A percentile compares a stretch with the other conserved stretches of the same genome.
phyloP scores from a whole-genome alignment of 2,329 filamentous ascomycete genomes.

The Diplodia intermedia region DNA sequence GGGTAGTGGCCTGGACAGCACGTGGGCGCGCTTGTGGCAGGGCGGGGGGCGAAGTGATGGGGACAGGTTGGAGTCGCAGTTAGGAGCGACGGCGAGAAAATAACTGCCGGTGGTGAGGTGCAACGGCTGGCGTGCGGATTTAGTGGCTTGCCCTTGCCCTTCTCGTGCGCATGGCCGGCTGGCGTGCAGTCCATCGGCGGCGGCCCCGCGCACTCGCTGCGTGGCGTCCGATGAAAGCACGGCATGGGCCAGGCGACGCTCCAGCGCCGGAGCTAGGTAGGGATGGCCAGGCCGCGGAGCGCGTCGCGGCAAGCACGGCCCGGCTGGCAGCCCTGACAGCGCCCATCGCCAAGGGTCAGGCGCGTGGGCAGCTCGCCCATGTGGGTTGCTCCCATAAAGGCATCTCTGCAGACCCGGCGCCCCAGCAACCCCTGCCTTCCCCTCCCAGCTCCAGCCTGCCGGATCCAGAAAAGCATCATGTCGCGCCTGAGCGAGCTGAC shows the following conservation, averaged over 20 bases:
- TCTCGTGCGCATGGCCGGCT: slow-evolving; percentile 1
- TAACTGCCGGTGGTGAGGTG: slow-evolving; percentile 17
- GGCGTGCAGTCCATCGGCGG: slow-evolving; percentile 5
- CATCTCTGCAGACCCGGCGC: slow-evolving; percentile 25
- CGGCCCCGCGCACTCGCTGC: background rate
- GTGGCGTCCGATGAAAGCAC: slow-evolving; percentile 7
- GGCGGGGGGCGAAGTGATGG: slow-evolving; percentile 1
- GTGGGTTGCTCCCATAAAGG: slow-evolving; percentile 24
- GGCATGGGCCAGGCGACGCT: background rate
- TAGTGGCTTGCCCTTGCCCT: slow-evolving; percentile 14
- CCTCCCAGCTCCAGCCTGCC: slow-evolving; percentile 13
- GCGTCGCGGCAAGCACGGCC: slow-evolving; percentile 1
- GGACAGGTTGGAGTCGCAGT: background rate
- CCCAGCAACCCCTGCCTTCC: slow-evolving; percentile 9
- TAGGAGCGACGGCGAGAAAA: slow-evolving; percentile 15
- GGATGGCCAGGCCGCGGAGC: background rate
- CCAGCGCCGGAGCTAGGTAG: background rate
- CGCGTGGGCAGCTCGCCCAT: background rate
- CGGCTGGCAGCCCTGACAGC: background rate
- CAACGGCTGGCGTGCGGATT: background rate
- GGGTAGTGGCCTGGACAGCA: background rate
- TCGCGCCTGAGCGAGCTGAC: slow-evolving; percentile 34
- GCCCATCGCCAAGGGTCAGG: slow-evolving; percentile 6
- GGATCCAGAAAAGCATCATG: slow-evolving; percentile 6
- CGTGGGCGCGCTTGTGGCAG: background rate